Evolutionary conservation across 495 filamentous ascomycete species (phyloP).

Genomic region (Xylaria flabelliformis): DNA sequence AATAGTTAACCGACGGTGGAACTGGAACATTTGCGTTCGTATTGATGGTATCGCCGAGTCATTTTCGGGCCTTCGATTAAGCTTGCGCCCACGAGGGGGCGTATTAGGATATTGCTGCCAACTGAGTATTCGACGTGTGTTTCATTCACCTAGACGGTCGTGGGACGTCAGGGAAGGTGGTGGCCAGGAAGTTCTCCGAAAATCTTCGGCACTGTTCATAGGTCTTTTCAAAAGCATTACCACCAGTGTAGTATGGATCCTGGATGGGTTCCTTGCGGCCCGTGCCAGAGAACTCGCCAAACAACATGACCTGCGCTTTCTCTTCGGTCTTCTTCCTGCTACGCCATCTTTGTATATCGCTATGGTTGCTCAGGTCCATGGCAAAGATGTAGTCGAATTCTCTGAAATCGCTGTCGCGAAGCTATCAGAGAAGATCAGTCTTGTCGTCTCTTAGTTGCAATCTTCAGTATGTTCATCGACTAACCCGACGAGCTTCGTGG

Average conservation of each 20-base stretch:
- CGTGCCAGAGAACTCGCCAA: conserved; percentile 80
- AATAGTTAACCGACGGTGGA: not conserved
- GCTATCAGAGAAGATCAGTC: conserved; percentile 30
- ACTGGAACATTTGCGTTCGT: not conserved
- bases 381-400: conserved; percentile 92
- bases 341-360: conserved; percentile 68
- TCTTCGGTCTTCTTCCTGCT: conserved; percentile 58
- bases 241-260: conserved; percentile 92
- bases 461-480: conserved; percentile 19
- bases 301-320: conserved; percentile 73
- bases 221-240: conserved; percentile 81
- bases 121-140: not conserved
- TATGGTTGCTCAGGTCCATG: conserved; percentile 89
- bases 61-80: not conserved
- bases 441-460: not conserved
- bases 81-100: not conserved
- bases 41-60: not conserved
- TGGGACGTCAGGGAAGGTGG: conserved; percentile 52
- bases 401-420: conserved; percentile 67
- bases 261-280: conserved; percentile 72
- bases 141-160: conserved; percentile 24
- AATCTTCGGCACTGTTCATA: conserved; percentile 85
- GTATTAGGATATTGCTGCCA: not conserved
- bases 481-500: conserved; percentile 79
- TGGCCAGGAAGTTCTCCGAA: conserved; percentile 72